A percentile compares a stretch with the other conserved stretches of the same genome.
phyloP scores from a whole-genome alignment of 768 basidiomycete genomes.

The Sarcomyxa edulis region DNA sequence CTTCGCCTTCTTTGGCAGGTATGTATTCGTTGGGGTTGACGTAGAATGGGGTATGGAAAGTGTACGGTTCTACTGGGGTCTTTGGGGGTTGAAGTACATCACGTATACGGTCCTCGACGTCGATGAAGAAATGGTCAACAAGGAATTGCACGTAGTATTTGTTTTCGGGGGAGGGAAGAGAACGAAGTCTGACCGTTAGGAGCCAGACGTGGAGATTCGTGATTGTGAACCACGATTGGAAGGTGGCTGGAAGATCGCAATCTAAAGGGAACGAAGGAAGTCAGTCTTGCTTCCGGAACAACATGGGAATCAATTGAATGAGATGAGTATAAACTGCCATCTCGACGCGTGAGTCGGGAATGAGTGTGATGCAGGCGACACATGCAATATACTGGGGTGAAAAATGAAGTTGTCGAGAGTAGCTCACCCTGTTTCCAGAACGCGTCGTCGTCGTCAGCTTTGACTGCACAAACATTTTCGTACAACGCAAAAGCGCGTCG shows the following conservation, averaged over 20 bases:
- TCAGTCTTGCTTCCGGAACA: too few relatives aligned
- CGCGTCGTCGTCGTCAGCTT: slow-evolving; percentile 49
- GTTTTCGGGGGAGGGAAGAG: slow-evolving; percentile 66
- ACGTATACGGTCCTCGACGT: slow-evolving; percentile 87
- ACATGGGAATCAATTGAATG: too few relatives aligned
- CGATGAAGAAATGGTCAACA: slow-evolving; percentile 93
- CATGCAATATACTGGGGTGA: not conserved
- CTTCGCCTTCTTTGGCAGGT: slow-evolving; percentile 12
- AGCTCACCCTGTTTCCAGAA: slow-evolving; percentile 65
- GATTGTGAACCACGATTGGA: slow-evolving; percentile 95
- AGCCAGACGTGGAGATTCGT: slow-evolving; percentile 93
- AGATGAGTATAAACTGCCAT: too few relatives aligned
- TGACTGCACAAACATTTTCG: slow-evolving; percentile 46
- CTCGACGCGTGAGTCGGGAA: too few relatives aligned
- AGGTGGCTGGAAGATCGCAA: slow-evolving; percentile 84
- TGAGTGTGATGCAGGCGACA: too few relatives aligned
- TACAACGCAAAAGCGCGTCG: slow-evolving; percentile 55
- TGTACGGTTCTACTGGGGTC: slow-evolving; percentile 37
- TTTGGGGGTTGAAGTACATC: slow-evolving; percentile 60
- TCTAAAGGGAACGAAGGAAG: slow-evolving; percentile 42
- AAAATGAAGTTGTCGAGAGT: not conserved
- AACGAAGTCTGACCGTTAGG: slow-evolving; percentile 81
- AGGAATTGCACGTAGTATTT: slow-evolving; percentile 71
- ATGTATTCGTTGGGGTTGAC: slow-evolving; percentile 36
- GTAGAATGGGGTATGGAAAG: slow-evolving; percentile 39